Evolutionary conservation across 2,329 filamentous ascomycete species (phyloP).

Genomic region (Trichoderma sp.): DNA sequence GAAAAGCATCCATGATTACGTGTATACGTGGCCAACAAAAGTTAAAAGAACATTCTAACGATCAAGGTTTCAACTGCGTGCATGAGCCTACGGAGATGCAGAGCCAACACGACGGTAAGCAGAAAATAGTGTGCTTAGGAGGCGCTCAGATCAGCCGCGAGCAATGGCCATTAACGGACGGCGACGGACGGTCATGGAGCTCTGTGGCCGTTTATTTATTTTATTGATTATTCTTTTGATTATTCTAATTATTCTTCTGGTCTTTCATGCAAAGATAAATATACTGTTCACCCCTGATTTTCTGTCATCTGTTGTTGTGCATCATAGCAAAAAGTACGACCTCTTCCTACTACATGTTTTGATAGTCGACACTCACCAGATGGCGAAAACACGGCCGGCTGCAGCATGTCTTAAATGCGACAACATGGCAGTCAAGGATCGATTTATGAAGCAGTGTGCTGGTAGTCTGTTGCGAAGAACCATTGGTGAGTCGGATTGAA

Average conservation of each 20-base stretch:
- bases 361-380: not conserved
- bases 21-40: not conserved
- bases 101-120: not conserved
- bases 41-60: not conserved
- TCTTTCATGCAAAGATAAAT: not conserved
- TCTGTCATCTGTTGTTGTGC: not conserved
- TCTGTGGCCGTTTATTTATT: not conserved
- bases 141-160: not conserved
- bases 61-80: not conserved
- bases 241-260: not conserved
- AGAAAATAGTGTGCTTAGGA: not conserved
- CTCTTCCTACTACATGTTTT: not conserved
- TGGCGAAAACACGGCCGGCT: not conserved
- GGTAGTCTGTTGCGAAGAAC: not conserved
- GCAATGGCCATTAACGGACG: not conserved
- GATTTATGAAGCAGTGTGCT: not conserved
- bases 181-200: not conserved
- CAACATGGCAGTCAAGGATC: not conserved
- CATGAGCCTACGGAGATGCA: not conserved
- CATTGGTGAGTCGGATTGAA: not conserved
- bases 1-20: not conserved
- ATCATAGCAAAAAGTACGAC: not conserved
- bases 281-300: not conserved
- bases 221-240: not conserved
- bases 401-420: conserved; percentile 5